Evolutionary conservation across 225 moss, liverwort and hornwort species (phyloP).

Genomic region (Climacium dendroides): DNA sequence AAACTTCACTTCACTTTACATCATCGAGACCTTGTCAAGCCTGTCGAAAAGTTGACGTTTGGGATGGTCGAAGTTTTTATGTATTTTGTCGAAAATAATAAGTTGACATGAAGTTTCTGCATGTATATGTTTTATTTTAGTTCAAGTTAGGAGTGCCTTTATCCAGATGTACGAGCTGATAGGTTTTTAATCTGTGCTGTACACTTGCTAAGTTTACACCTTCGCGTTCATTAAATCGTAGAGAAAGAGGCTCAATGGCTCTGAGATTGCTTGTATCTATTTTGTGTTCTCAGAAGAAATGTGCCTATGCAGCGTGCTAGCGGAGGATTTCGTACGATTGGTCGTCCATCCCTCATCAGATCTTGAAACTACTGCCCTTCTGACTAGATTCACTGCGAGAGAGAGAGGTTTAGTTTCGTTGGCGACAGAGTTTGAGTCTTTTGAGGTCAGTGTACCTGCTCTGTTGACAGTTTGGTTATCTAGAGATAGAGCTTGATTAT

Average conservation of each 20-base stretch:
- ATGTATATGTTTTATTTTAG: neutral
- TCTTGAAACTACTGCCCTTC: conserved; percentile 58
- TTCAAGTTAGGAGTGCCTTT: neutral
- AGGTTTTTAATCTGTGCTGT: neutral
- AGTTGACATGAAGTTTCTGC: neutral
- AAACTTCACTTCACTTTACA: neutral
- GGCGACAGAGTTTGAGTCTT: conserved; percentile 60
- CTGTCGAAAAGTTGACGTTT: neutral
- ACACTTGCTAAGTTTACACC: neutral
- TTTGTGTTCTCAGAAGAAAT: conserved; percentile 21
- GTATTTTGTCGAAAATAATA: neutral
- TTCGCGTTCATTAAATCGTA: neutral
- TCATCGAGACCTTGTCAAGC: neutral
- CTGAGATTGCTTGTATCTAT: conserved; percentile 20
- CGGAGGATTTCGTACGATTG: conserved; percentile 91
- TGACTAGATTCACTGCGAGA: conserved; percentile 65
- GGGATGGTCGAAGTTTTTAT: neutral
- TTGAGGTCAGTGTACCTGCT: conserved; percentile 55
- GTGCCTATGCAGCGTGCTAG: conserved; percentile 68
- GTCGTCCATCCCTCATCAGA: conserved; percentile 77
- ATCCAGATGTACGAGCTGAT: neutral
- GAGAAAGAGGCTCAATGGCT: conserved; percentile 8
- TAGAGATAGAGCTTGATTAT: neutral
- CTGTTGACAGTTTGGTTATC: neutral
- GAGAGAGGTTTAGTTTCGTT: conserved; percentile 61